Base-by-base conservation (phyloP, 164 flowering plant species). In the Cinnamomum chago region DNA sequence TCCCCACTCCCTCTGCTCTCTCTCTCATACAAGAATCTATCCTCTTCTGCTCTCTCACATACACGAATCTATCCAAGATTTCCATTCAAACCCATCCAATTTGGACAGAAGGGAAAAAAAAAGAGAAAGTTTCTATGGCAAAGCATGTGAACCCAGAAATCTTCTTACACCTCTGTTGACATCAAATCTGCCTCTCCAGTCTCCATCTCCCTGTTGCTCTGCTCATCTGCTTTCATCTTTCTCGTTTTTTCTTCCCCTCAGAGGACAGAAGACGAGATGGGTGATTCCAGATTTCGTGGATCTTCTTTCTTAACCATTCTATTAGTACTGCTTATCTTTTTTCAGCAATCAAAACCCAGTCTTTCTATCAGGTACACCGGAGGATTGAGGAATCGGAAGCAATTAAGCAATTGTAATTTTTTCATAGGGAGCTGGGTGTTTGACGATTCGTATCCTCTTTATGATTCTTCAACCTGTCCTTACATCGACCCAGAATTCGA, bases 381-480 rank as follows among this genome's bases (percentile, higher is more conserved):
- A 9, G 3, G 73, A 9, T 64, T 75, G 24, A 78, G 62, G 22
- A 64, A 1, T 25, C 27, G 64, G 20, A 68, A 68, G 40, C 69
- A 35, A 18, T 14, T 28, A 18, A 40, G 73, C 14, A 58, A 82
- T 23, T 92, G 98, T 73, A 85, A 94, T 74, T 75, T 79, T 50
- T 94, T 86, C 79, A 70, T 72, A 30, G 98, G 98, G 11, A 85
- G 82, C 75, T 94, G 98, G 98, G 90, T 92, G 1, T 83, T 70
- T 33, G 97, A 92, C 68, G 25, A 83, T 60, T 82, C 90, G 0
- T 88, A 90, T 52, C 98, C 98, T 77, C 90, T 88, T 68, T 94
- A 92, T 69, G 79, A 82, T 67, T 81, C 86, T 10, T 79, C 87
- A 17, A 78, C 58, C 23, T 94, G 98, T 73, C 93, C 98, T 76